Evolutionary conservation across 495 filamentous ascomycete species (phyloP).

Genomic region (Sordaria brevicollis): DNA sequence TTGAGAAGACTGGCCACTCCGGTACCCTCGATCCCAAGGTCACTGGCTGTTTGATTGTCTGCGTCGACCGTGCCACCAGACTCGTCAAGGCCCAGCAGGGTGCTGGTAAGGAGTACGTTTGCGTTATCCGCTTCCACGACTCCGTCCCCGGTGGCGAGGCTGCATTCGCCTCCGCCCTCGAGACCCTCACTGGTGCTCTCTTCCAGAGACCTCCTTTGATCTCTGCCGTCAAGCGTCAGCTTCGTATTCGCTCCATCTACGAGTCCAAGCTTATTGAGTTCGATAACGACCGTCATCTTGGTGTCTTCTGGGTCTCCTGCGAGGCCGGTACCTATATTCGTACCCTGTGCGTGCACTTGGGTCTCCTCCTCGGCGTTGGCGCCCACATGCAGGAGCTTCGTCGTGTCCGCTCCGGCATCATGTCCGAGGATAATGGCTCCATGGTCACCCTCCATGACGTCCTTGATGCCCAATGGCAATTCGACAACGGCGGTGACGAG

Average conservation of each 20-base stretch:
- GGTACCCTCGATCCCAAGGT: conserved; percentile 84
- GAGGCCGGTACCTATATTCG: conserved; percentile 98
- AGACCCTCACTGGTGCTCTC: conserved; percentile 88
- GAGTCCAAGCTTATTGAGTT: conserved; percentile 93
- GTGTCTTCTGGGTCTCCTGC: conserved; percentile 98
- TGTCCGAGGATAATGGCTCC: conserved; percentile 69
- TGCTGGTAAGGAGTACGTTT: conserved; percentile 77
- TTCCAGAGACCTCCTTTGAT: conserved; percentile 97
- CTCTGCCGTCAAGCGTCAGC: conserved; percentile 94
- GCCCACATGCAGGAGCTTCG: conserved; percentile 98
- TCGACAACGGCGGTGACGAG: conserved; percentile 88
- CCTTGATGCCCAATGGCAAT: conserved; percentile 85
- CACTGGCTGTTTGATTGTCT: conserved; percentile 87
- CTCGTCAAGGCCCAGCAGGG: conserved; percentile 98
- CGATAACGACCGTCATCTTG: conserved; percentile 94
- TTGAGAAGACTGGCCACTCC: conserved; percentile 95
- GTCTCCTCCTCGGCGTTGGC: conserved; percentile 83
- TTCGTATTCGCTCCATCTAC: conserved; percentile 93
- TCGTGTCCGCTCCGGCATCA: conserved; percentile 85
- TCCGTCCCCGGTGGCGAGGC: conserved; percentile 82
- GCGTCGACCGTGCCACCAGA: conserved; percentile 89
- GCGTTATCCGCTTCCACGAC: conserved; percentile 85
- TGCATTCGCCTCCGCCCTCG: conserved; percentile 80
- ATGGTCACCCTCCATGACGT: conserved; percentile 95
- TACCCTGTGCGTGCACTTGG: conserved; percentile 93